Conservation (phyloP, 2,329 filamentous ascomycete genomes). For the Ascochyta clinopodiicola region DNA sequence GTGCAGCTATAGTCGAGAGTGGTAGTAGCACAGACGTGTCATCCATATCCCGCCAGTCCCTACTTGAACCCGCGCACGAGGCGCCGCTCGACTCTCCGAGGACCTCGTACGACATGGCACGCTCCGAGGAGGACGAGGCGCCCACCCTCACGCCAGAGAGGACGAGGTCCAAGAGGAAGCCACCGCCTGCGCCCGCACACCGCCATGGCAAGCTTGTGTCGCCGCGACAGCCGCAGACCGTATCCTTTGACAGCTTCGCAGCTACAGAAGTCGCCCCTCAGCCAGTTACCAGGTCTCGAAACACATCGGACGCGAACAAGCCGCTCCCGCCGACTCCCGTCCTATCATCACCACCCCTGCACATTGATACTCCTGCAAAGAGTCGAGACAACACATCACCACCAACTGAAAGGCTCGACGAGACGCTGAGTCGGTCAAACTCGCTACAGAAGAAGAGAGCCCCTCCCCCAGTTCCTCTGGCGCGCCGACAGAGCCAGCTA, state of each 20-base stretch:
- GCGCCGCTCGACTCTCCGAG: constrained; percentile 59
- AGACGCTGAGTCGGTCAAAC: constrained; percentile 31
- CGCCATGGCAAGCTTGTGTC: constrained; percentile 79
- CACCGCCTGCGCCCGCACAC: constrained; percentile 70
- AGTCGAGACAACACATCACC: constrained; percentile 22
- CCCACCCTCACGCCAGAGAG: constrained; percentile 33
- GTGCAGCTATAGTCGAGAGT: constrained; percentile 46
- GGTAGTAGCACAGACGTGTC: constrained; percentile 65
- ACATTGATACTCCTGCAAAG: constrained; percentile 32
- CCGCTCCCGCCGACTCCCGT: constrained; percentile 64
- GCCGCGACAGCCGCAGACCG: constrained; percentile 50
- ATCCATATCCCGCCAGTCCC: constrained; percentile 65
- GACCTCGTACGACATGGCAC: constrained; percentile 65
- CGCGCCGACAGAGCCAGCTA: constrained; percentile 47
- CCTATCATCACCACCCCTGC: constrained; percentile 24
- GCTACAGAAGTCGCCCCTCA: constrained; percentile 30
- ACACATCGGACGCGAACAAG: constrained; percentile 64
- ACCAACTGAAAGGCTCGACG: constrained; percentile 18
- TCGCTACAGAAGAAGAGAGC: constrained; percentile 36
- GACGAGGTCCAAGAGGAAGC: constrained; percentile 69
- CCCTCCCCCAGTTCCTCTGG: constrained; percentile 45
- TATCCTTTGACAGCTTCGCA: constrained; percentile 44
- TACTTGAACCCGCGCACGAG: constrained; percentile 60
- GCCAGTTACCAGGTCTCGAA: constrained; percentile 31
- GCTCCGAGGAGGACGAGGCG: constrained; percentile 58